Evolutionary conservation across 345 rosid species (phyloP).

Genomic region (Psidium friedrichsthalianum): DNA sequence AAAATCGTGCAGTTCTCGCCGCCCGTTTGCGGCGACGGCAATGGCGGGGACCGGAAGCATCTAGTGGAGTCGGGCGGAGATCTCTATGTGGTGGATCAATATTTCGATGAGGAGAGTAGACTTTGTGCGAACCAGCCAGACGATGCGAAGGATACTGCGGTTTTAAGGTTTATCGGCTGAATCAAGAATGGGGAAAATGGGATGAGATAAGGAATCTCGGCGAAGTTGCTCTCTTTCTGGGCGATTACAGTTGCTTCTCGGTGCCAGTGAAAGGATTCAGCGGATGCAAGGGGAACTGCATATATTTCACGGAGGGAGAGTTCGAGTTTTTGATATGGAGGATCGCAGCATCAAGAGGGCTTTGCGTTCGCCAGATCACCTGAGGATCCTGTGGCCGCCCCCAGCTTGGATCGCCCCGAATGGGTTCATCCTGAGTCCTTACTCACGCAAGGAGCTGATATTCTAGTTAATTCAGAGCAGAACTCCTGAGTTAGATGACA

Average conservation of each 20-base stretch:
- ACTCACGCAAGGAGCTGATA: background rate
- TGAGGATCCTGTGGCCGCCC: conserved; percentile 5
- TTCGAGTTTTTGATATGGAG: background rate
- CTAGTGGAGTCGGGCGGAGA: conserved; percentile 8
- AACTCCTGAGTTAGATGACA: background rate
- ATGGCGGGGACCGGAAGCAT: background rate
- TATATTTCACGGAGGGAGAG: background rate
- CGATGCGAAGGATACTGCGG: background rate
- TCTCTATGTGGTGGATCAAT: conserved; percentile 4
- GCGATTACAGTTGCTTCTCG: conserved; percentile 11
- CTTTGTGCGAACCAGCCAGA: background rate
- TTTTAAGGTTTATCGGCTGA: conserved; percentile 25
- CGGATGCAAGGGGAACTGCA: conserved; percentile 5
- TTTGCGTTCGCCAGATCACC: background rate
- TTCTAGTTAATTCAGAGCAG: background rate
- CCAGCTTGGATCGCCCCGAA: conserved; percentile 1
- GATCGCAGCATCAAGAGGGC: background rate
- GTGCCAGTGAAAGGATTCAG: conserved; percentile 7
- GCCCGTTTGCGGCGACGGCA: background rate
- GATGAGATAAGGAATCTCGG: conserved; percentile 18
- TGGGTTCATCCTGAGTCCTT: background rate
- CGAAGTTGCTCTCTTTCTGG: conserved; percentile 14
- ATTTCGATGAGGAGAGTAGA: background rate
- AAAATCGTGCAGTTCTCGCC: background rate
- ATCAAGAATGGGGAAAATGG: conserved; percentile 23